Base-by-base conservation (phyloP, 495 filamentous ascomycete genomes). In the Aspergillus hancockii region DNA sequence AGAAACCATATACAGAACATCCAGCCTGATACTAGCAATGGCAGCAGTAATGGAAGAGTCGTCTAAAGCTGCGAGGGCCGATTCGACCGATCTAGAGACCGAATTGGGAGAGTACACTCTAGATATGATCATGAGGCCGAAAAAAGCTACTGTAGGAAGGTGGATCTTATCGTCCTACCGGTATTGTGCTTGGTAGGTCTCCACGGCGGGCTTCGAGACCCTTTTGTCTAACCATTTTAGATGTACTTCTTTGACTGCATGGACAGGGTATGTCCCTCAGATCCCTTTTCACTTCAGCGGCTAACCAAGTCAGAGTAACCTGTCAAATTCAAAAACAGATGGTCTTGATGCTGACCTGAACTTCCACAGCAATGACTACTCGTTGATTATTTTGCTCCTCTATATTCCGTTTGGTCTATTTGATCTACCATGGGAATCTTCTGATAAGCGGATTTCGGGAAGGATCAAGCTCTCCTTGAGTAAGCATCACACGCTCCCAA, bases 331-430 rank as follows among this genome's bases (percentile, higher is more conserved):
- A 1, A 85, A 90, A 66, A 90, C 87, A 0, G 84, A 79, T 63
- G 81, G 83, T 7, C 71, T 81, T 12, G 73, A 79, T 25, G 64
- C 64, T 21, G 85, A 75, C 19, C 62, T 87, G 31, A 59, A 78
- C 31, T 81, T 91, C 62, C 67, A 76, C 36, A 68, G 74, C 6
- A 82, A 84, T 55, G 82, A 90, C 54, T 90, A 90, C 66, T 90
- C 89, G 57, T 78, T 83, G 21, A 78, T 89, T 8, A 70, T 90
- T 38, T 74, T 80, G n/a, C 81, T 90, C 36, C 90, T 91, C 74
- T 90, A 87, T 66, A 79, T 90, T 19, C 88, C 88, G 13, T 90
- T 89, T 59, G 85, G 88, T n/a, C 63, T 90, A 7, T 85, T 78
- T 50, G 83, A 84, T 30, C 81, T 82, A 75, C 32, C 60, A 83